Evolutionary conservation across 2,329 filamentous ascomycete species (phyloP).

Genomic region (Calonectria hongkongensis): DNA sequence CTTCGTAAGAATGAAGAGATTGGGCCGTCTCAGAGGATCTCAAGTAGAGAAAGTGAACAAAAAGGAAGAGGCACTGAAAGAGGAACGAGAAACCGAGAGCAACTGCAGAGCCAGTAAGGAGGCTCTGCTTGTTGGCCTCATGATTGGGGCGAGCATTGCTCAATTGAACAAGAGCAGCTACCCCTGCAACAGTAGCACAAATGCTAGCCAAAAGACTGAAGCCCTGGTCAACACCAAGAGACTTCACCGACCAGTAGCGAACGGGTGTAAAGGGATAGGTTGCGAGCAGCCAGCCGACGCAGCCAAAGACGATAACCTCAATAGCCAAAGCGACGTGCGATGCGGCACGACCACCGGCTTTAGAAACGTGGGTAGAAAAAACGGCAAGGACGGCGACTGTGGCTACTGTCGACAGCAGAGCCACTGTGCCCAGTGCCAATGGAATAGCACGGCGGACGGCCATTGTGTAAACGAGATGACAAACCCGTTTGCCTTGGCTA

Average conservation of each 20-base stretch:
- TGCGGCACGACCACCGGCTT: constrained; percentile 49
- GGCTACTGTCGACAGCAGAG: constrained; percentile 49
- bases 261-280: constrained; percentile 52
- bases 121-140: constrained; percentile 50
- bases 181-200: constrained; percentile 67
- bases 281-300: constrained; percentile 59
- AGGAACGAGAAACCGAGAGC: constrained; percentile 67
- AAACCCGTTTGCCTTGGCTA: constrained; percentile 28
- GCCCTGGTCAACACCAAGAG: constrained; percentile 53
- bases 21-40: constrained; percentile 52
- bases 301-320: constrained; percentile 54
- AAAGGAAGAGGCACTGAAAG: constrained; percentile 69
- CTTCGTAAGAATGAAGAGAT: constrained; percentile 50
- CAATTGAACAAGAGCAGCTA: constrained; percentile 65
- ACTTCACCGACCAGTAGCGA: constrained; percentile 51
- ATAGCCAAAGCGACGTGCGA: constrained; percentile 55
- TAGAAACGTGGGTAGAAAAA: constrained; percentile 46
- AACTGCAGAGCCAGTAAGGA: constrained; percentile 67
- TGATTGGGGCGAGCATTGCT: constrained; percentile 49
- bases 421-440: constrained; percentile 46
- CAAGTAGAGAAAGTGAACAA: constrained; percentile 64
- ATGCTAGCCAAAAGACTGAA: constrained; percentile 63
- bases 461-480: constrained; percentile 34
- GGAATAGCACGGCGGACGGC: constrained; percentile 49
- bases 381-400: constrained; percentile 48